These are phyloP conservation scores for Porpolomopsis calyptriformis DNA, from an alignment of 768 basidiomycete genomes.

Conservation along the genomic window DNA sequence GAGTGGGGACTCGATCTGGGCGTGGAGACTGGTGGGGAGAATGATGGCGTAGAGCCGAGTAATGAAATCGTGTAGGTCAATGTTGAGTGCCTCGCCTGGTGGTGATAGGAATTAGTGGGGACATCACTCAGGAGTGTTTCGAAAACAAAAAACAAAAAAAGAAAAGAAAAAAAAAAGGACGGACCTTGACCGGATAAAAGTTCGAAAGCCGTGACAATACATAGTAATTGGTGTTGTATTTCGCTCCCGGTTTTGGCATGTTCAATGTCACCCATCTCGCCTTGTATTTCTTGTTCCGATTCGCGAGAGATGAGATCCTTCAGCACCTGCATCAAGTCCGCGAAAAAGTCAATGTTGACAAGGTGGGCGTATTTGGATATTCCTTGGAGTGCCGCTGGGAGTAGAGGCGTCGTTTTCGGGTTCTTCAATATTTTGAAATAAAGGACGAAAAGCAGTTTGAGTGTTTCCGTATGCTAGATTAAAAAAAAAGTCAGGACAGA, in stretches of 20 bases:
- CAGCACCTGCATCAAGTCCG: slow-evolving; percentile 82
- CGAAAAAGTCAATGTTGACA: slow-evolving; percentile 98
- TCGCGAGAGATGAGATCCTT: slow-evolving; percentile 61
- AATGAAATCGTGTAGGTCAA: slow-evolving; percentile 87
- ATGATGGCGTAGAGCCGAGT: slow-evolving; percentile 76
- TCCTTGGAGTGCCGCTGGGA: slow-evolving; percentile 83
- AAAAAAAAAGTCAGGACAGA: slow-evolving; percentile 4
- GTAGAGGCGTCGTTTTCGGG: slow-evolving; percentile 62
- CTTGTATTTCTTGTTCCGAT: slow-evolving; percentile 30
- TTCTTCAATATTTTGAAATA: slow-evolving; percentile 95
- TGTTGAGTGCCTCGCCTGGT: slow-evolving; percentile 90
- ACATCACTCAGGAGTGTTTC: too few relatives aligned
- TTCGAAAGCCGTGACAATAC: slow-evolving; percentile 95
- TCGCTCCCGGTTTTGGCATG: slow-evolving; percentile 19
- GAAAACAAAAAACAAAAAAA: neutral
- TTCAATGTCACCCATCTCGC: slow-evolving; percentile 27
- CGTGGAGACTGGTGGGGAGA: slow-evolving; percentile 56
- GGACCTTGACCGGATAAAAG: slow-evolving; percentile 91
- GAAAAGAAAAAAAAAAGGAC: slow-evolving; percentile 9
- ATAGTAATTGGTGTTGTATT: slow-evolving; percentile 57
- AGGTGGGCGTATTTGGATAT: slow-evolving; percentile 91
- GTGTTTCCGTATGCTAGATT: slow-evolving; percentile 92
- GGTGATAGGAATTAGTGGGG: slow-evolving; percentile 6
- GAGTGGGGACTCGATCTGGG: slow-evolving; percentile 51
- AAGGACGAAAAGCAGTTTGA: slow-evolving; percentile 92